phyloP scores from a whole-genome alignment of 495 filamentous ascomycete species.

The Neurospora sp. region DNA sequence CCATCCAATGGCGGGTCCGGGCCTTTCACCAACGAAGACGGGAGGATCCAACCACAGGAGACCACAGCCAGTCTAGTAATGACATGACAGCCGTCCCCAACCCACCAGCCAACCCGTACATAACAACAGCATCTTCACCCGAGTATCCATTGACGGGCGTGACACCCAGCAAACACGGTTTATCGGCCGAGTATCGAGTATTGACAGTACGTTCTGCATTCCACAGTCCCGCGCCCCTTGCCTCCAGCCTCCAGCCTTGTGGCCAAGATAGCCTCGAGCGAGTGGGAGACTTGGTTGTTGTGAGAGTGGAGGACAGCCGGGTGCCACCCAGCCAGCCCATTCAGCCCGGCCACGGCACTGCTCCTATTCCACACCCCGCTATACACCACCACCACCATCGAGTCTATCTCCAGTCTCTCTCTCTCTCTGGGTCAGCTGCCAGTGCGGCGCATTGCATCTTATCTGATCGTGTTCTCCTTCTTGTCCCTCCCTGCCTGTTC shows the following conservation, averaged over 20 bases:
- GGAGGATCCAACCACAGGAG: not conserved
- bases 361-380: not conserved
- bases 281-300: not conserved
- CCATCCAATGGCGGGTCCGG: not conserved
- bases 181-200: not conserved
- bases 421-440: not conserved
- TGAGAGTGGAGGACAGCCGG: not conserved
- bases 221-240: not conserved
- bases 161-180: not conserved
- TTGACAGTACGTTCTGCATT: not conserved
- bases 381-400: not conserved
- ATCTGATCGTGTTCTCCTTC: not conserved
- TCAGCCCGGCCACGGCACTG: not conserved
- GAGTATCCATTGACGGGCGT: not conserved
- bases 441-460: not conserved
- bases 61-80: not conserved
- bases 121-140: not conserved
- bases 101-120: not conserved
- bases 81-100: not conserved
- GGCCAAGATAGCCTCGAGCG: not conserved
- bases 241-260: not conserved
- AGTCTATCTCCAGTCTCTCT: not conserved
- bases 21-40: not conserved
- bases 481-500: not conserved
- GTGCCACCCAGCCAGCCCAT: not conserved